phyloP scores from a whole-genome alignment of 1,284 basidiomycete species.

The Ceratobasidium sp. region DNA sequence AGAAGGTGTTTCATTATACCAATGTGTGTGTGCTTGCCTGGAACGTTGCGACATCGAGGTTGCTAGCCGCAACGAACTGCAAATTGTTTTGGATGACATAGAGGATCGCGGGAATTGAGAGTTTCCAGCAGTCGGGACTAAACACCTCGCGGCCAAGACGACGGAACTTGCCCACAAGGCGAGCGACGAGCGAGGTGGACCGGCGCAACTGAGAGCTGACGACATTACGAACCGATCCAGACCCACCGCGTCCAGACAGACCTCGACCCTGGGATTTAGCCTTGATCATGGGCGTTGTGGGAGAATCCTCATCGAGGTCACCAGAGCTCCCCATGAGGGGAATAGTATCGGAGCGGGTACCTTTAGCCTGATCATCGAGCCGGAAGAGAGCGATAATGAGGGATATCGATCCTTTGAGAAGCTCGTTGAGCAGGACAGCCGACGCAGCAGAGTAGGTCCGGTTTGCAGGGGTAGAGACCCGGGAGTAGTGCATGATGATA shows the following conservation, averaged over 20 bases:
- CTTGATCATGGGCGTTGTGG: conserved; percentile 50
- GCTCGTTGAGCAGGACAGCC: conserved; percentile 91
- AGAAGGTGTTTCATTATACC: conserved; percentile 14
- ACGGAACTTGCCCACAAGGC: conserved; percentile 45
- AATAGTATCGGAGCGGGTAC: conserved; percentile 16
- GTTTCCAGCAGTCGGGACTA: conserved; percentile 92
- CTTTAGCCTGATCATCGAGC: conserved; percentile 45
- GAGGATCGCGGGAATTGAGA: conserved; percentile 94
- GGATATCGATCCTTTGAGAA: conserved; percentile 90
- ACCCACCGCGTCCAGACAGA: conserved; percentile 4
- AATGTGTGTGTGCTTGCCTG: conserved; percentile 56
- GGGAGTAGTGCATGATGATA: conserved; percentile 94
- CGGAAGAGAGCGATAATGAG: conserved; percentile 66
- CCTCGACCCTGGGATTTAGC: conserved; percentile 26
- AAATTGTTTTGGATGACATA: conserved; percentile 98
- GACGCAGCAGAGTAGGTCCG: conserved; percentile 87
- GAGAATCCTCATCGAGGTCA: conserved; percentile 37
- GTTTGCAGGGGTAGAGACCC: conserved; percentile 79
- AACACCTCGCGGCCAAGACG: conserved; percentile 65
- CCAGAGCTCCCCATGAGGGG: conserved; percentile 24
- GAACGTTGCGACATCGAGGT: conserved; percentile 94
- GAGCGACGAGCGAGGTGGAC: conserved; percentile 50
- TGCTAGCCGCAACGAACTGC: conserved; percentile 92
- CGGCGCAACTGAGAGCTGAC: conserved; percentile 34
- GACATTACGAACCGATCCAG: conserved; percentile 28